Base-by-base conservation (phyloP, 2,329 filamentous ascomycete genomes). In the Didymella segeticola region DNA sequence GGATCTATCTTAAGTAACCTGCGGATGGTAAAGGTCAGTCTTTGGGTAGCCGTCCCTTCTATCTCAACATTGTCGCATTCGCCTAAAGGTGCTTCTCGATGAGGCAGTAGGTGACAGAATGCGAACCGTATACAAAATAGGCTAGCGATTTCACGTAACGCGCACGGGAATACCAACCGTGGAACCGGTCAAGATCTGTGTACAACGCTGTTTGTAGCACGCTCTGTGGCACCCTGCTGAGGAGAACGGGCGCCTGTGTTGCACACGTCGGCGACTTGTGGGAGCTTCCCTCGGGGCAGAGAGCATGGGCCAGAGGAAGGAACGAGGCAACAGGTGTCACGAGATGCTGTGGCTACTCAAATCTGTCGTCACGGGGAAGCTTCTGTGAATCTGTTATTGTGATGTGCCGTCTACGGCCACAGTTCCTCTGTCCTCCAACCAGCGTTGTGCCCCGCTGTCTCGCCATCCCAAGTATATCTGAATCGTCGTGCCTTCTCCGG, bases 401-500 rank as follows among this genome's bases (percentile, higher is more conserved):
- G 12, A 14, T 39, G 2, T 20, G 20, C 27, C 5, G n/a, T n/a
- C 58, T 58, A 75, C n/a, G 73, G 73, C 73, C 73, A 76, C n/a
- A 74, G 59, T 59, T 76, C 73, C 53, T 75, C 68, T 22, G 65
- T 74, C 51, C 58, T 83, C 91, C 91, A 96, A 38, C 80, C 74
- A 26, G 75, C 77, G 43, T 72, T 71, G 17, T 66, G 64, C 5
- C 43, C 51, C 9, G 63, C 71, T 17, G 74, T 76, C 43, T 77
- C 75, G 60, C 75, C 74, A 5, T 82, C 79, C 62, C 86, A 83
- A 22, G 81, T 86, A 76, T 92, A 93, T 55, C 84, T 78, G 80
- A 86, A 89, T 65, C 92, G 80, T 59, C 82, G 79, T 11, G 81
- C 80, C 56, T 83, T 83, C 39, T 82, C 81, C 1, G 87, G 84